phyloP scores from a whole-genome alignment of 495 filamentous ascomycete genomes.

The Penicillium nucicola region DNA sequence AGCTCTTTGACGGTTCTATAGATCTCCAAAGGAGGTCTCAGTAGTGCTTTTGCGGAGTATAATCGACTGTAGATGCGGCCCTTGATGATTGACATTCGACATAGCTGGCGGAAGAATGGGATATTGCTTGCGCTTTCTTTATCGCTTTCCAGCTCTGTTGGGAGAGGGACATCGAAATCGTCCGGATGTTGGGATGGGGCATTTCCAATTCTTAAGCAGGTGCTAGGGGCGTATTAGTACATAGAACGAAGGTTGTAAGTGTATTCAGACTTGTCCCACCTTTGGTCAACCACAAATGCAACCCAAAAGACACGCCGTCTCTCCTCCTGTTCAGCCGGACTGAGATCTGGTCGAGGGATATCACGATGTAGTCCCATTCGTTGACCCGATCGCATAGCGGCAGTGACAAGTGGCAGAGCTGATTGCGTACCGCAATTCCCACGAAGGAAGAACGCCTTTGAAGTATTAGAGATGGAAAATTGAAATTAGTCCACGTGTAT shows the following conservation, averaged over 20 bases:
- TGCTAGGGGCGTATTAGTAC: conserved; percentile 32
- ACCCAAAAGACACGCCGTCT: conserved; percentile 97
- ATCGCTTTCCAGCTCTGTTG: conserved; percentile 73
- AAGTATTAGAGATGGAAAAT: conserved; percentile 1
- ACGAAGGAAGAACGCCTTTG: conserved; percentile 80
- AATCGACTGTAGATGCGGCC: conserved; percentile 86
- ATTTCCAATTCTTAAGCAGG: conserved; percentile 82
- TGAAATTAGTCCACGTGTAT: neutral
- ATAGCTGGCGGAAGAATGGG: conserved; percentile 86
- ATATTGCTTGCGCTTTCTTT: conserved; percentile 69
- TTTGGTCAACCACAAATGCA: conserved; percentile 90
- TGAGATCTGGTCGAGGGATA: conserved; percentile 78
- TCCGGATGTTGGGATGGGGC: conserved; percentile 91
- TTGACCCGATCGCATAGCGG: conserved; percentile 84
- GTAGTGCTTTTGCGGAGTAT: conserved; percentile 82
- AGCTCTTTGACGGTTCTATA: conserved; percentile 86
- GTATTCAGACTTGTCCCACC: conserved; percentile 39
- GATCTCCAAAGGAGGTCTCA: conserved; percentile 79
- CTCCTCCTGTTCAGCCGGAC: conserved; percentile 82
- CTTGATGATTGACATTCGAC: conserved; percentile 82
- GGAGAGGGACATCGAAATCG: conserved; percentile 93
- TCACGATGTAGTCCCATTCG: conserved; percentile 94
- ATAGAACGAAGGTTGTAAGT: neutral
- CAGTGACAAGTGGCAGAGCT: conserved; percentile 82
- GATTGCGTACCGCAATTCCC: conserved; percentile 93